A percentile compares a stretch with the other conserved stretches of the same genome.
These are phyloP conservation scores for Picea abies DNA, from an alignment of 83 land plant genomes.

Conservation along the genomic window DNA sequence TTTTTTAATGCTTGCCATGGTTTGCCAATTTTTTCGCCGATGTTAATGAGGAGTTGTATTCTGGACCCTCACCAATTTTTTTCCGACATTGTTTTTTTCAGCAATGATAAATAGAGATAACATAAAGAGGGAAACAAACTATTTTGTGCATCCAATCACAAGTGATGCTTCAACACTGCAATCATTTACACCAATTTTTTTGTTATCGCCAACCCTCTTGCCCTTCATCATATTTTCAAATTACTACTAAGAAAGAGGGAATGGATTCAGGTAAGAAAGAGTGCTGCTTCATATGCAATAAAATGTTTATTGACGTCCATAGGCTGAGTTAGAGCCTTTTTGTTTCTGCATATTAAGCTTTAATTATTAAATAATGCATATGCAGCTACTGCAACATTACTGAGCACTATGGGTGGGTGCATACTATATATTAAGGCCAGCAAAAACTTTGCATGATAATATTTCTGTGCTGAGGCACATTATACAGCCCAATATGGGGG, in stretches of 20 bases:
- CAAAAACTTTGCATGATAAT: background rate
- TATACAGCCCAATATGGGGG: too few species aligned
- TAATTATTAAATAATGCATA: background rate
- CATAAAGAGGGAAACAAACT: background rate
- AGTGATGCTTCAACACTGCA: background rate
- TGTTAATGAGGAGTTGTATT: too few species aligned
- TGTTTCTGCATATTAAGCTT: background rate
- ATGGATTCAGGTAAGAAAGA: background rate
- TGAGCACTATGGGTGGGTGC: background rate
- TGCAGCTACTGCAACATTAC: background rate
- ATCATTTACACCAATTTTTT: background rate
- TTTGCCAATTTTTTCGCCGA: too few species aligned
- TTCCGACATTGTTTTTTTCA: too few species aligned
- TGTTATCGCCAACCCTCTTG: background rate
- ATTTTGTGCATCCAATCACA: background rate
- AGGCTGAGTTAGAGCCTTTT: background rate
- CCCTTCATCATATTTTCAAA: background rate
- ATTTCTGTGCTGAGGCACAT: background rate
- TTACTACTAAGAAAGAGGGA: background rate
- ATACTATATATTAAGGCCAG: background rate
- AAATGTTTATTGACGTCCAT: background rate
- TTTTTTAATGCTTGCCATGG: too few species aligned
- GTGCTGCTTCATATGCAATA: background rate
- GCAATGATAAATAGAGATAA: too few species aligned
- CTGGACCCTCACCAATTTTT: too few species aligned